A percentile compares a stretch with the other conserved stretches of the same genome.
These are phyloP conservation scores for Phytopythium ostracodes DNA, from an alignment of 352 stramenopile species.

Conservation along the genomic window DNA sequence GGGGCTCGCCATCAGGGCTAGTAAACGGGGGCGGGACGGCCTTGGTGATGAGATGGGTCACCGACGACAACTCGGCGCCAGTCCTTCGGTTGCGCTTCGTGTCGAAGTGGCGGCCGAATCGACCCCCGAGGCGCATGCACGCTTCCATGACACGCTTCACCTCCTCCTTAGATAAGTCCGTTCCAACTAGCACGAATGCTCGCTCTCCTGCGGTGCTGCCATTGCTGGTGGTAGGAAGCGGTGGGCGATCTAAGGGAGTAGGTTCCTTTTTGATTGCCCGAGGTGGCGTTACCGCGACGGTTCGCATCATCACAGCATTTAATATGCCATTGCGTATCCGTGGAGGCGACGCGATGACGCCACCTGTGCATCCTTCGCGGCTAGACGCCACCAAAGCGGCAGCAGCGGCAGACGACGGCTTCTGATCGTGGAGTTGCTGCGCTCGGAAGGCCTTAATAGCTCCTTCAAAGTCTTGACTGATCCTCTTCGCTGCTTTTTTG, in stretches of 20 bases:
- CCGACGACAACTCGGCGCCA: conserved; percentile 40
- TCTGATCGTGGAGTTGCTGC: conserved; percentile 9
- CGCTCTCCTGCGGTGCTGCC: neutral
- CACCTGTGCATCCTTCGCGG: neutral
- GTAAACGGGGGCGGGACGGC: conserved; percentile 3
- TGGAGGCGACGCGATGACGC: neutral
- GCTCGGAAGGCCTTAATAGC: conserved; percentile 45
- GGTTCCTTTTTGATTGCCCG: neutral
- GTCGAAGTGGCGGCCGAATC: conserved; percentile 73
- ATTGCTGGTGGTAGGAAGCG: conserved; percentile 10
- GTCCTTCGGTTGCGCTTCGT: conserved; percentile 42
- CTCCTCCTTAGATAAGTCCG: conserved; percentile 51
- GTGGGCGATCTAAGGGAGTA: conserved; percentile 1
- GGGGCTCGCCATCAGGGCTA: neutral
- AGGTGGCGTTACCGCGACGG: conserved; percentile 12
- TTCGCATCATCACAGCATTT: conserved; percentile 13
- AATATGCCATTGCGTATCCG: conserved; percentile 10
- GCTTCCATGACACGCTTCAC: conserved; percentile 49
- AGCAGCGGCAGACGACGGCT: conserved; percentile 4
- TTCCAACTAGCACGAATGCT: conserved; percentile 56
- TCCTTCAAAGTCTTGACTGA: conserved; percentile 47
- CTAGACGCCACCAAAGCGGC: neutral
- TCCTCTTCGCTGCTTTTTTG: conserved; percentile 19
- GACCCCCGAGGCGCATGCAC: conserved; percentile 56
- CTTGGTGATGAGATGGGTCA: conserved; percentile 80